Conservation (phyloP, 2,329 filamentous ascomycete species). For the Curvularia sp. region DNA sequence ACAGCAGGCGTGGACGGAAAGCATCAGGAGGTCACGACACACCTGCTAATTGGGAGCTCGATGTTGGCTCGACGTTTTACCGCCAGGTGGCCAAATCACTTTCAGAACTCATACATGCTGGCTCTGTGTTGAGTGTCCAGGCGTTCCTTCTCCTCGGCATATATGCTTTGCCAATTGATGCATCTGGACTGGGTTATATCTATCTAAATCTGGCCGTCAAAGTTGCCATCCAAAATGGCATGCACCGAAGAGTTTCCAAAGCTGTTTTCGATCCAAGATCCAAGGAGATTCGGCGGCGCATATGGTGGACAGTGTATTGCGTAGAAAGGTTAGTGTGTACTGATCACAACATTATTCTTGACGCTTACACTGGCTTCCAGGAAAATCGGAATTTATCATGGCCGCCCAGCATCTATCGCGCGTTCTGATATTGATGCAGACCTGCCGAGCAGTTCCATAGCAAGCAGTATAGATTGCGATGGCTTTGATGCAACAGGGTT, state of each 20-base stretch:
- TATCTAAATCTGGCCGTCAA: constrained; percentile 64
- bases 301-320: constrained; percentile 26
- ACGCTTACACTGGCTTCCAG: constrained; percentile 1
- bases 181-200: constrained; percentile 63
- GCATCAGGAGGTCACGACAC: not conserved
- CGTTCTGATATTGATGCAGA: constrained; percentile 22
- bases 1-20: not conserved
- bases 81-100: constrained; percentile 62
- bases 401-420: constrained; percentile 20
- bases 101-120: constrained; percentile 63
- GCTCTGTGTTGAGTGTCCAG: constrained; percentile 65
- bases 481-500: constrained; percentile 8
- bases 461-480: constrained; percentile 1
- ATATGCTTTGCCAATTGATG: constrained; percentile 63
- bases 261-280: constrained; percentile 11
- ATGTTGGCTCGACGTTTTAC: constrained; percentile 46
- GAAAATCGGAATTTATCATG: constrained; percentile 24
- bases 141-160: constrained; percentile 64
- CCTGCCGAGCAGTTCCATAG: constrained; percentile 6
- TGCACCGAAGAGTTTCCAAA: constrained; percentile 57
- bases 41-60: constrained; percentile 16
- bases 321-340: constrained; percentile 20
- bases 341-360: not conserved
- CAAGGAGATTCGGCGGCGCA: constrained; percentile 20
- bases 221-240: constrained; percentile 66